Conservation (phyloP, 73 alveolate species). For the Chromera velia region DNA sequence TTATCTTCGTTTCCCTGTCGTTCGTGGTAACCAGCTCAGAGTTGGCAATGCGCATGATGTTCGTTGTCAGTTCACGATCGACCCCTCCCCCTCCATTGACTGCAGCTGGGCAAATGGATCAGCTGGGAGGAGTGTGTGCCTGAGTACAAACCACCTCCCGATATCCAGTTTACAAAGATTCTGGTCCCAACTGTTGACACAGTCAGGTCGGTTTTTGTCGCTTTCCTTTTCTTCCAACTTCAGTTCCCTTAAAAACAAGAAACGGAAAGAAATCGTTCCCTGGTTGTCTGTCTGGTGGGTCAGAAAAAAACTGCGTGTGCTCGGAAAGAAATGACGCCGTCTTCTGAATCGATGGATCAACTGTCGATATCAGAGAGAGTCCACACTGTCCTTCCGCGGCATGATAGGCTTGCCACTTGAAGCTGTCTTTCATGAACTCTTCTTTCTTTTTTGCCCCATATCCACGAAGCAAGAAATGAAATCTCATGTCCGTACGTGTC, state of each 20-base stretch:
- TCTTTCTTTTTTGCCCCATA: slow-evolving; percentile 17
- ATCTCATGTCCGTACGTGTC: too few species aligned
- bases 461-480: slow-evolving; percentile 48
- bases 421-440: too few species aligned
- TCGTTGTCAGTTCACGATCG: slow-evolving; percentile 62
- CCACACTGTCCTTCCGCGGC: too few species aligned
- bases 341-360: too few species aligned
- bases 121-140: slow-evolving; percentile 80
- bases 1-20: too few species aligned
- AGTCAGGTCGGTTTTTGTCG: too few species aligned
- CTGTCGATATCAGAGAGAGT: too few species aligned
- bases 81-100: slow-evolving; percentile 59
- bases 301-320: background rate
- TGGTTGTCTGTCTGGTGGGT: background rate
- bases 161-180: slow-evolving; percentile 89
- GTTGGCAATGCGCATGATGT: too few species aligned
- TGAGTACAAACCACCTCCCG: slow-evolving; percentile 50
- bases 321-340: too few species aligned
- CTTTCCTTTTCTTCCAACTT: too few species aligned
- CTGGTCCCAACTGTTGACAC: slow-evolving; percentile 95
- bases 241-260: slow-evolving; percentile 3
- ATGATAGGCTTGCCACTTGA: too few species aligned
- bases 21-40: too few species aligned
- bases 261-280: slow-evolving; percentile 8
- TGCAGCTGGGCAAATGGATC: slow-evolving; percentile 54